phyloP scores from a whole-genome alignment of 352 stramenopile genomes.

The Phytophthora hibernalis region DNA sequence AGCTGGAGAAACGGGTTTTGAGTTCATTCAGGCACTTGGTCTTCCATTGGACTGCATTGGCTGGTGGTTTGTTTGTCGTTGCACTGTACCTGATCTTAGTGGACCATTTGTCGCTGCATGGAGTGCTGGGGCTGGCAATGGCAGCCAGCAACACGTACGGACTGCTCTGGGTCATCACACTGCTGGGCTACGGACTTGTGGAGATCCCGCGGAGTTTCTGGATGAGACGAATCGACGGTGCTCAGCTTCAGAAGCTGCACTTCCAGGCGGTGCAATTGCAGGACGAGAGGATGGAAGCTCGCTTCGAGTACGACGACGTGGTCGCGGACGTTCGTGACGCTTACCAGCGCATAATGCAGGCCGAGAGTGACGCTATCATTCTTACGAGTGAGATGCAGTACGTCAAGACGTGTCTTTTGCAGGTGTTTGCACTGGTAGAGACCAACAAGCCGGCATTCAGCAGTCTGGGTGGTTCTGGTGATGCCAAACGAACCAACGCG shows the following conservation, averaged over 20 bases:
- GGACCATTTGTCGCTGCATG: slow-evolving; percentile 58
- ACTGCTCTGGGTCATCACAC: slow-evolving; percentile 61
- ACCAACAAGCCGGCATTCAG: slow-evolving; percentile 32
- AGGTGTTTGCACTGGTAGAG: slow-evolving; percentile 45
- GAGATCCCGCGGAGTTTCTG: slow-evolving; percentile 66
- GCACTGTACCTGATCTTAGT: slow-evolving; percentile 68
- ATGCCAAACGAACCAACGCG: slow-evolving; percentile 2
- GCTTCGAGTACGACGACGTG: slow-evolving; percentile 69
- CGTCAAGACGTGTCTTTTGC: slow-evolving; percentile 53
- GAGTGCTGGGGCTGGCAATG: slow-evolving; percentile 64
- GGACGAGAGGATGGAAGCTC: slow-evolving; percentile 68
- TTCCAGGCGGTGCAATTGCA: slow-evolving; percentile 70
- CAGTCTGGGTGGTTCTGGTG: slow-evolving; percentile 1
- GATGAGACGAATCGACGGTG: slow-evolving; percentile 45
- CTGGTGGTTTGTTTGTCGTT: slow-evolving; percentile 29
- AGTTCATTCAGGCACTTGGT: slow-evolving; percentile 52
- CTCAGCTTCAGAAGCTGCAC: slow-evolving; percentile 49
- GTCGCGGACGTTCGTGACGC: slow-evolving; percentile 40
- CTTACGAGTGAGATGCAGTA: slow-evolving; percentile 75
- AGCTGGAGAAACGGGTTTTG: slow-evolving; percentile 40
- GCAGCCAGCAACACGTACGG: slow-evolving; percentile 74
- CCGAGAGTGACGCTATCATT: slow-evolving; percentile 67
- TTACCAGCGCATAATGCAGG: slow-evolving; percentile 58
- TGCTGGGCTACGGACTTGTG: slow-evolving; percentile 72
- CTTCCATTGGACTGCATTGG: slow-evolving; percentile 67